Evolutionary conservation across 306 rosid genomes (phyloP), one percentile per base, ranked within the genome.

Genomic region (Adenanthera pavonina): DNA sequence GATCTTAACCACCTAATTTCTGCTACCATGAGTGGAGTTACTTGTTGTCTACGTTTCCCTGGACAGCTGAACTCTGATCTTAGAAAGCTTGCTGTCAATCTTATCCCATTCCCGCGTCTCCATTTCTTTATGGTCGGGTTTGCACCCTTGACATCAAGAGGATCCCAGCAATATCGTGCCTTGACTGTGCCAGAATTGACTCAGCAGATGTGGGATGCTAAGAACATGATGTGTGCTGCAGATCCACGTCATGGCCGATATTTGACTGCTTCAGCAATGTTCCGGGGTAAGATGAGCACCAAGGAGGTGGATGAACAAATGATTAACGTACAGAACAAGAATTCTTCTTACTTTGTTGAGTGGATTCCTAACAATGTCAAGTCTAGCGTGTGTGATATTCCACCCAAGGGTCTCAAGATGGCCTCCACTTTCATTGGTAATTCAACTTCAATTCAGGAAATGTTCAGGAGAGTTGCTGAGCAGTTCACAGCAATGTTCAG

Each of bases 261-360:
- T 34, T 70, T 87, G 82, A 87, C 87, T 5, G 90, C 87, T 8
- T 87, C 90, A 15, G 90, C 90, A 3, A 84, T 87, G 90, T 87
- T 87, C 87, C 90, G 90, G 15, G 90, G 90, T 62, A 87, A 87
- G 84, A 87, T 87, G 90, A 87, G 90, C 86, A 87, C 90, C 17
- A 87, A 87, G 82, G 90, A 87, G 66, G 90, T 87, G 2, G 90
- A 87, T 54, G 90, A 87, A 66, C 90, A 87, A 77, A 87, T 87
- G 84, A 87, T 87, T 62, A 87, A 87, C 71, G 90, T 87, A 38
- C 90, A 87, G 38, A 87, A 87, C 90, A 87, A 87, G 90, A 87
- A 87, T 81, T 87, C 90, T 8, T 87, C 90, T 10, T 87, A 87
- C 86, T 87, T 87, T 49, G 90, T 84, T n/a, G 90, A 87, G 87